Percentiles rank a stretch among this genome's conserved stretches.
phyloP scores from a whole-genome alignment of 441 rosid genomes.

The Brassica balearica region DNA sequence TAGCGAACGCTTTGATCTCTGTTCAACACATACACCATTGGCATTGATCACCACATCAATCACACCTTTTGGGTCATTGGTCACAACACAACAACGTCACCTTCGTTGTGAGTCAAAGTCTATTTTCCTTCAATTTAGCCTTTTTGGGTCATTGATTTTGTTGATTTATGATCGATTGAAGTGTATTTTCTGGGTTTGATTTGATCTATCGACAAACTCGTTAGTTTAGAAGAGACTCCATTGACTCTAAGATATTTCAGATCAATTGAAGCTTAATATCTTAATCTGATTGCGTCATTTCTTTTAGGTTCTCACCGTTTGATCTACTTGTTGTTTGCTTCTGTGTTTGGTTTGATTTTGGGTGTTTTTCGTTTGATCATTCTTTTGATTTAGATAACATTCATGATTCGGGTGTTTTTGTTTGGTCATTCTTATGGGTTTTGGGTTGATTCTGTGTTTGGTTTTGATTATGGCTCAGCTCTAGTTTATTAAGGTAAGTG shows the following conservation, averaged over 20 bases:
- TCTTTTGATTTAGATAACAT: no score
- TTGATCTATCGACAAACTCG: neutral
- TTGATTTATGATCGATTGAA: neutral
- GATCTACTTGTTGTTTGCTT: no score
- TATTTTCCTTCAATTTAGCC: neutral
- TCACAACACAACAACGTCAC: neutral
- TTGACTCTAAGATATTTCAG: neutral
- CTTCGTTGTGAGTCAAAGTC: neutral
- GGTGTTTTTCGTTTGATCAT: no score
- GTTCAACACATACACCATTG: neutral
- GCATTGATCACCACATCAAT: neutral
- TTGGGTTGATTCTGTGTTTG: no score
- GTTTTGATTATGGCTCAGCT: no score
- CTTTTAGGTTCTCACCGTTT: no score
- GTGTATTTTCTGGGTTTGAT: neutral
- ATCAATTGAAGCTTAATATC: neutral
- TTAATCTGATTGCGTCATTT: neutral
- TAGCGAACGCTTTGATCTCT: neutral
- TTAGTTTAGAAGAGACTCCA: neutral
- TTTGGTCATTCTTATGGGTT: no score
- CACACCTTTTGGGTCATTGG: no score
- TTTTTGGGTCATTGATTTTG: neutral
- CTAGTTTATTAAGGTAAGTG: no score
- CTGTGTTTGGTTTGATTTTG: no score
- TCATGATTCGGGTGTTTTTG: no score